Evolutionary conservation across 495 filamentous ascomycete genomes (phyloP).

Genomic region (Platismatia glauca): DNA sequence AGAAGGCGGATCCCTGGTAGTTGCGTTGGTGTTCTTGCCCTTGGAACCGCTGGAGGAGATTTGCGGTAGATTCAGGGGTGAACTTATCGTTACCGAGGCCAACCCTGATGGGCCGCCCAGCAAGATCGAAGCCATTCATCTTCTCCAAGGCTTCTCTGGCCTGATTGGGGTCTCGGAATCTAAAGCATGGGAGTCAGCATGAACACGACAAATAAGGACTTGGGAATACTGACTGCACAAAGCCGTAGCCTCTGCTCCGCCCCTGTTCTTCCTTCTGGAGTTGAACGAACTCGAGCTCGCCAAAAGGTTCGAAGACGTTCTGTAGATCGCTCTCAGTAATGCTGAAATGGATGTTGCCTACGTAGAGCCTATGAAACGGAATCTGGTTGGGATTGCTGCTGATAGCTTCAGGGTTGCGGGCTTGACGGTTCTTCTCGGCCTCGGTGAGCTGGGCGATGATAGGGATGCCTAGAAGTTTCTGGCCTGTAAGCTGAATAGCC

Average conservation of each 20-base stretch:
- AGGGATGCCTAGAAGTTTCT: slow-evolving; percentile 95
- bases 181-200: slow-evolving; percentile 28
- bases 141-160: slow-evolving; percentile 92
- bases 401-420: slow-evolving; percentile 67
- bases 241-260: slow-evolving; percentile 91
- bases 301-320: slow-evolving; percentile 96
- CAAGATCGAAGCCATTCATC: slow-evolving; percentile 99
- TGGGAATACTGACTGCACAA: slow-evolving; percentile 78
- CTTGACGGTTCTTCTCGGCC: slow-evolving; percentile 98
- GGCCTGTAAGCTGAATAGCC: slow-evolving; percentile 97
- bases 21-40: slow-evolving; percentile 59
- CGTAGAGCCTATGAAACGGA: slow-evolving; percentile 96
- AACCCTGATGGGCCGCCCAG: slow-evolving; percentile 93
- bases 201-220: background rate
- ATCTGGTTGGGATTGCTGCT: slow-evolving; percentile 61
- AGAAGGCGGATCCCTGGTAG: slow-evolving; percentile 92
- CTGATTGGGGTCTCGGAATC: slow-evolving; percentile 84
- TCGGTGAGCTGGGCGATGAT: slow-evolving; percentile 98
- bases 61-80: slow-evolving; percentile 91
- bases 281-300: slow-evolving; percentile 94
- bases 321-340: slow-evolving; percentile 95
- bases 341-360: slow-evolving; percentile 99
- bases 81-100: slow-evolving; percentile 99
- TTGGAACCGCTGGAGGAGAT: slow-evolving; percentile 81
- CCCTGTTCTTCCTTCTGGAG: slow-evolving; percentile 90